phyloP scores from a whole-genome alignment of 176 grass and related monocot genomes.

The Eleusine coracana region DNA sequence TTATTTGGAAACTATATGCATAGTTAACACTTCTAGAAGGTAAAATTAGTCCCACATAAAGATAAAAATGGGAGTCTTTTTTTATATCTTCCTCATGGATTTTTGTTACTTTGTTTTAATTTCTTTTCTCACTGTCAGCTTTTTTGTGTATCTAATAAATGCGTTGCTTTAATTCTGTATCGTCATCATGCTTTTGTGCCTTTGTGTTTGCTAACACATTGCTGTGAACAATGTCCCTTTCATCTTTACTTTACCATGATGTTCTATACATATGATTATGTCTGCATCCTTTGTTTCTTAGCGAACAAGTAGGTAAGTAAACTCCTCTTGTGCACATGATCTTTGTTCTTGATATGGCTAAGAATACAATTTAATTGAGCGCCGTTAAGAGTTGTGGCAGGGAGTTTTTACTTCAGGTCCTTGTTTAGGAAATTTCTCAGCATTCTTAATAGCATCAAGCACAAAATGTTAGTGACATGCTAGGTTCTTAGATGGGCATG shows the following conservation, averaged over 20 bases:
- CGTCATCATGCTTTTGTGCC: not conserved
- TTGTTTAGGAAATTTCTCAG: not conserved
- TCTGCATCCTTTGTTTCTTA: not conserved
- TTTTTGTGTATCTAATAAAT: not conserved
- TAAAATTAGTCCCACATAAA: not conserved
- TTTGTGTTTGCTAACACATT: not conserved
- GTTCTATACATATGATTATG: not conserved
- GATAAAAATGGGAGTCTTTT: not conserved
- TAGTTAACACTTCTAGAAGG: not conserved
- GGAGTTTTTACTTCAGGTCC: not conserved
- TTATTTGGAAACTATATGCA: not conserved
- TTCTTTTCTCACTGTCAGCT: not conserved
- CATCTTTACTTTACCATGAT: not conserved
- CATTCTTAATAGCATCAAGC: not conserved
- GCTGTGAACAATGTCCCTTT: not conserved
- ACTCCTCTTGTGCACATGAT: not conserved
- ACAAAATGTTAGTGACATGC: not conserved
- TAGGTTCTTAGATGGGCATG: not conserved
- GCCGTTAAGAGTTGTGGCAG: not conserved
- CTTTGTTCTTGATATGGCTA: not conserved
- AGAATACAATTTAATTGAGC: not conserved
- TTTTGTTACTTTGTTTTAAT: not conserved
- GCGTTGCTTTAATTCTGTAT: slow-evolving; percentile 10
- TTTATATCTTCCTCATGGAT: not conserved
- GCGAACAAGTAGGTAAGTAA: not conserved